Evolutionary conservation across 2,329 filamentous ascomycete genomes (phyloP).

Genomic region (Trichoderma arundinaceum): DNA sequence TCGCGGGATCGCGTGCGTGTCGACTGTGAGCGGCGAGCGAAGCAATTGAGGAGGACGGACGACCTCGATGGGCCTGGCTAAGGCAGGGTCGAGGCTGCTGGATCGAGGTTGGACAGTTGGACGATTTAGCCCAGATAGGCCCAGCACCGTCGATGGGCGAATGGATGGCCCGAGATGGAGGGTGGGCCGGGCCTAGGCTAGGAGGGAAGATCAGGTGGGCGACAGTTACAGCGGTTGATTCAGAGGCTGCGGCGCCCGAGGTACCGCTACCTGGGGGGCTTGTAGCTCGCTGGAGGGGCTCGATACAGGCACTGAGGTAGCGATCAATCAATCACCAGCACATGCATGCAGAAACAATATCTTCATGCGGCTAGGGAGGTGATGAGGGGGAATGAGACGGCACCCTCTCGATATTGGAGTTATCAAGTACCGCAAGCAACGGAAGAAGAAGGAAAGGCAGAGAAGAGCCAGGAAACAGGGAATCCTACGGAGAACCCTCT

Average conservation of each 20-base stretch:
- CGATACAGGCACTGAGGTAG: background rate
- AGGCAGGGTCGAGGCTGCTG: conserved; percentile 25
- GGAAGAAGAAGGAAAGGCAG: background rate
- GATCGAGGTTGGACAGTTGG: conserved; percentile 26
- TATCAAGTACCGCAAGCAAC: background rate
- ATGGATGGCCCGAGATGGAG: conserved; percentile 32
- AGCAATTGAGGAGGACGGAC: conserved; percentile 19
- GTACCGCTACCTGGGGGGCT: background rate
- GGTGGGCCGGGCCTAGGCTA: conserved; percentile 26
- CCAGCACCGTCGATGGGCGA: conserved; percentile 28
- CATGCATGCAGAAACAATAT: too few species aligned
- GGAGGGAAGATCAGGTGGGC: conserved; percentile 19
- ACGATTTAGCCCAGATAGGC: conserved; percentile 14
- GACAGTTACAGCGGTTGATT: conserved; percentile 6
- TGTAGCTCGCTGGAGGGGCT: background rate
- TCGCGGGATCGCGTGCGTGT: conserved; percentile 5
- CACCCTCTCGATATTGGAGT: too few species aligned
- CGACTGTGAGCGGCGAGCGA: background rate
- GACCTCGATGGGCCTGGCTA: conserved; percentile 24
- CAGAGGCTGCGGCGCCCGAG: conserved; percentile 2
- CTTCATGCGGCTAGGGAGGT: too few species aligned
- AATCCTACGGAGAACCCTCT: background rate
- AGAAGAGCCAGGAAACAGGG: too few species aligned
- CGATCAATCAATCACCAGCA: too few species aligned
- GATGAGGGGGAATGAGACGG: too few species aligned